Evolutionary conservation across 805 yeast genomes (phyloP), one percentile per base, ranked within the genome.

Genomic region (Kuraishia molischiana): DNA sequence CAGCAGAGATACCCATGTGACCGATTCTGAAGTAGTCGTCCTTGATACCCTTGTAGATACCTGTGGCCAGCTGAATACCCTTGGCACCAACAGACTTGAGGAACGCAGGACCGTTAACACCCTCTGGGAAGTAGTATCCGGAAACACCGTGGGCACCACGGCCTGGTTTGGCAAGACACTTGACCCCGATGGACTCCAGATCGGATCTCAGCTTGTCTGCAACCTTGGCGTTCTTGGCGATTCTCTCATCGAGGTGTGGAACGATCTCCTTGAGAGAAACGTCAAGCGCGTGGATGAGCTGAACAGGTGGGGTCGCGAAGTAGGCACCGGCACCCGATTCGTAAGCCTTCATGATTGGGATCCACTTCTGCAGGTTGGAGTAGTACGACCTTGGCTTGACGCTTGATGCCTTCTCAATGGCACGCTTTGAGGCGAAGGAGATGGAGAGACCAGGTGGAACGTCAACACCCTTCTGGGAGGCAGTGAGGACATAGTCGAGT

Each of bases 241-340:
- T 69, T 56, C 95, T 71, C 38, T 59, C 61, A 41, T 73, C 79
- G 41, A 89, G 61, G 4, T 72, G 62, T 29, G 39, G 41, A 41
- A 85, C 61, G 45, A 87, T 78, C 56, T 84, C 87, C 40, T 70
- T 72, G 46, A 89, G 69, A 4, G 96, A 78, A 3, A 72, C 82
- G 56, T 77, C 77, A 50, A 86, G 70, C 13, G 96, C 89, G 52
- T 83, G 83, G 43, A 90, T 66, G 43, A 83, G 71, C 63, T 86
- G 96, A 34, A 85, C 81, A 0, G 97, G 83, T n/a, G 96, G 97
- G 5, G 97, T 90, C n/a, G 96, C 95, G 55, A 86, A 90, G 66
- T 89, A 92, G 6, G 89, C 84, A 14, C 73, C 77, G 45, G 71
- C 67, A 35, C 89, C 89, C 35, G 73, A 58, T 66, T 89, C 97